Conservation (phyloP, 2,329 filamentous ascomycete genomes). For the Exophiala sp. region DNA sequence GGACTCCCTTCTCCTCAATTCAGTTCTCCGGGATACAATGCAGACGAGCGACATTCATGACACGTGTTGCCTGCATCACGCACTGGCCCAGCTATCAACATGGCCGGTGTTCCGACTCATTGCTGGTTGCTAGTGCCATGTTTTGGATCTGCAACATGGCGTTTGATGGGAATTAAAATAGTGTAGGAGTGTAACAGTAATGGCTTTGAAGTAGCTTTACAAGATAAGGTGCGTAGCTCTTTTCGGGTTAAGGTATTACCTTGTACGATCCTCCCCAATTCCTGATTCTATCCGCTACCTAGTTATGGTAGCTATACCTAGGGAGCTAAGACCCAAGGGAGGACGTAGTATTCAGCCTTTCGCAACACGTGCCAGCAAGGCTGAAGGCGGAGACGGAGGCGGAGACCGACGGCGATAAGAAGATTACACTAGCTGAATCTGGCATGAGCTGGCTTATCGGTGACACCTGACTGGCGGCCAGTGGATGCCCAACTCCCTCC, state of each 20-base stretch:
- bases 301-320: too few relatives aligned
- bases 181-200: constrained; percentile 18
- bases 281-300: too few relatives aligned
- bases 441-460: background rate
- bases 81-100: constrained; percentile 7
- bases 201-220: background rate
- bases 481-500: too few relatives aligned
- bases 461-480: background rate
- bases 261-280: too few relatives aligned
- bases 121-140: constrained; percentile 1
- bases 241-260: too few relatives aligned
- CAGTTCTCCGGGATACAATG: constrained; percentile 5
- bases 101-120: background rate
- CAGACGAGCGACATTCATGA: constrained; percentile 20
- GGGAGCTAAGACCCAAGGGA: too few relatives aligned
- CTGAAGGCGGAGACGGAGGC: background rate
- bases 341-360: background rate
- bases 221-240: too few relatives aligned
- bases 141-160: constrained; percentile 9
- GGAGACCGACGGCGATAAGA: background rate
- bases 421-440: background rate
- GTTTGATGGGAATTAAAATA: constrained; percentile 18
- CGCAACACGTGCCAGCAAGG: background rate
- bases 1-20: constrained; percentile 21
- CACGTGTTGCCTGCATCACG: constrained; percentile 19